A percentile compares a stretch with the other conserved stretches of the same genome.
These are phyloP conservation scores for Papiliotrema flavescens DNA, from an alignment of 1,284 basidiomycete species.

Conservation along the genomic window DNA sequence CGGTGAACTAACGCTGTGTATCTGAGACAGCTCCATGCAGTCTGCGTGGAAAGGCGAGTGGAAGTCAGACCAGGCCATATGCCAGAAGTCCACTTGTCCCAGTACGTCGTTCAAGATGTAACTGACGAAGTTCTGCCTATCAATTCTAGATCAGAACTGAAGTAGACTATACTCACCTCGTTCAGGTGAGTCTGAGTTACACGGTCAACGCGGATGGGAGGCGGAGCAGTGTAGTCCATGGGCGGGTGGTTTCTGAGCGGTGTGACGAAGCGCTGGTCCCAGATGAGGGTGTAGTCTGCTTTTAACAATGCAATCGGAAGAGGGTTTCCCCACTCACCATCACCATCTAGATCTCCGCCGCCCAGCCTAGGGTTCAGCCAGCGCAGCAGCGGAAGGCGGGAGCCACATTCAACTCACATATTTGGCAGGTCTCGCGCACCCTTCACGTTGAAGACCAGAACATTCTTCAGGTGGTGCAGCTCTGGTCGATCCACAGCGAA, in stretches of 20 bases:
- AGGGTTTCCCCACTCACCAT: too few species aligned
- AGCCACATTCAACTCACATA: slow-evolving; percentile 37
- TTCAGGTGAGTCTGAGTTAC: slow-evolving; percentile 44
- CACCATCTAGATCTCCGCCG: slow-evolving; percentile 49
- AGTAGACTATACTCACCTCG: slow-evolving; percentile 36
- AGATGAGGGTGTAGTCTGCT: slow-evolving; percentile 47
- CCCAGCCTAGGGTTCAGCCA: slow-evolving; percentile 35
- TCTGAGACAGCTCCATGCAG: slow-evolving; percentile 31
- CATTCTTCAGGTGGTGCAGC: slow-evolving; percentile 45
- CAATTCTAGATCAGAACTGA: slow-evolving; percentile 5
- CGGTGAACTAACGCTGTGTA: slow-evolving; percentile 36
- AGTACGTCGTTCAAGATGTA: slow-evolving; percentile 47
- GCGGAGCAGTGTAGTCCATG: slow-evolving; percentile 44
- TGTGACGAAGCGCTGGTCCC: slow-evolving; percentile 44
- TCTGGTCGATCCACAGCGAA: slow-evolving; percentile 39
- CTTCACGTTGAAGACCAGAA: slow-evolving; percentile 44
- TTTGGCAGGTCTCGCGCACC: slow-evolving; percentile 45
- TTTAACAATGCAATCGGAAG: too few species aligned
- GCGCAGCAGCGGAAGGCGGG: not conserved
- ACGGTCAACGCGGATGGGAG: slow-evolving; percentile 28
- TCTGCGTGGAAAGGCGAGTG: slow-evolving; percentile 18
- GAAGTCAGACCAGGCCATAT: slow-evolving; percentile 42
- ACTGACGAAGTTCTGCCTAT: slow-evolving; percentile 40
- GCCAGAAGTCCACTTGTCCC: slow-evolving; percentile 45
- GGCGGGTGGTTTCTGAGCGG: slow-evolving; percentile 28